A percentile compares a stretch with the other conserved stretches of the same genome.
phyloP scores from a whole-genome alignment of 805 yeast genomes.

The Wickerhamiella allomyrinae region DNA sequence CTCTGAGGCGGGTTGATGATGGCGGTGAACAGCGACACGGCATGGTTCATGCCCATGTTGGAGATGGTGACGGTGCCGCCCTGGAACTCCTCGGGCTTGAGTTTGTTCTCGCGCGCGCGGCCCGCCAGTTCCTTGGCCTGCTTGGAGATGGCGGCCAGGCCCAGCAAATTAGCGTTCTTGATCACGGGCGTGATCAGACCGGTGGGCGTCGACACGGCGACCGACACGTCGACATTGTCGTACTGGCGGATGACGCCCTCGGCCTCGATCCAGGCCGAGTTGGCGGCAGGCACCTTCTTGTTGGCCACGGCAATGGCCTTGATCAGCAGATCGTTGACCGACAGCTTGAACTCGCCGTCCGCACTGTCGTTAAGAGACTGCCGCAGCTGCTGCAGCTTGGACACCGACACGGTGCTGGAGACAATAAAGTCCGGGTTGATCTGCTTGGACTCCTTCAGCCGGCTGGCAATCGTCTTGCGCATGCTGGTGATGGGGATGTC shows the following conservation, averaged over 20 bases:
- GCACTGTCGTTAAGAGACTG: slow-evolving; percentile 74
- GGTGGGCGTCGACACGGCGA: slow-evolving; percentile 96
- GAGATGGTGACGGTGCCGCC: slow-evolving; percentile 99
- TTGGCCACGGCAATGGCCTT: slow-evolving; percentile 91
- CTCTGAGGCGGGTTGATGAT: slow-evolving; percentile 97
- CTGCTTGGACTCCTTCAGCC: slow-evolving; percentile 76
- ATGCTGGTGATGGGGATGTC: slow-evolving; percentile 80
- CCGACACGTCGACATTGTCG: slow-evolving; percentile 86
- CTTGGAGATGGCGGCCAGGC: slow-evolving; percentile 64
- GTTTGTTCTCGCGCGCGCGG: slow-evolving; percentile 90
- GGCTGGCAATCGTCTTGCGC: slow-evolving; percentile 87
- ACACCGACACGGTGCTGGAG: slow-evolving; percentile 71
- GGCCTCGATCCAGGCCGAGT: slow-evolving; percentile 81
- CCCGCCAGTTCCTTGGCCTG: slow-evolving; percentile 86
- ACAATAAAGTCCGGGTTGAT: slow-evolving; percentile 86
- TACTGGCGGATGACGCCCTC: slow-evolving; percentile 88
- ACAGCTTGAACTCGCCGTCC: slow-evolving; percentile 76
- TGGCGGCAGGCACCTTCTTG: slow-evolving; percentile 81
- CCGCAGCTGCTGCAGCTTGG: slow-evolving; percentile 84
- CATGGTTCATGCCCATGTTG: slow-evolving; percentile 96
- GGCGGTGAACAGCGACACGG: slow-evolving; percentile 85
- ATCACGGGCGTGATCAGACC: slow-evolving; percentile 96
- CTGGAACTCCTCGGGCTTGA: slow-evolving; percentile 92
- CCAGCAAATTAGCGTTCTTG: slow-evolving; percentile 74
- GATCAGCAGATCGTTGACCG: slow-evolving; percentile 85